Evolutionary conservation across 1,284 basidiomycete genomes (phyloP).

Genomic region (Fistulina hepatica): DNA sequence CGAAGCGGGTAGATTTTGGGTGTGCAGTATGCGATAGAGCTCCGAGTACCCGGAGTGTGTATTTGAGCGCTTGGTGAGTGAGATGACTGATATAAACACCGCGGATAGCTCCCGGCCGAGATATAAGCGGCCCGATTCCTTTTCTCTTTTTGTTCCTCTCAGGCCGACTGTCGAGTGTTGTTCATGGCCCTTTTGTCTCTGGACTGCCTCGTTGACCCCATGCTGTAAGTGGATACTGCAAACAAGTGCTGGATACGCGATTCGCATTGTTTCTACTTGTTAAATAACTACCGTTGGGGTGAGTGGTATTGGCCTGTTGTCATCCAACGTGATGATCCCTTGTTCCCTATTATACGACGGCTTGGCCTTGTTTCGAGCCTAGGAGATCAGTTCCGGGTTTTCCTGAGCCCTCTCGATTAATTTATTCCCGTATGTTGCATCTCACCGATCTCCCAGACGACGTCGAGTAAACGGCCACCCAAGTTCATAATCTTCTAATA

Average conservation of each 20-base stretch:
- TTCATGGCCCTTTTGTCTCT: not conserved
- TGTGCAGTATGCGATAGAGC: too few species aligned
- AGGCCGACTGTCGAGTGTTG: not conserved
- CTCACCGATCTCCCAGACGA: slow-evolving; percentile 6
- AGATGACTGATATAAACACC: not conserved
- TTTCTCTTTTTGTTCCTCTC: not conserved
- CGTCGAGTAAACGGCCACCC: slow-evolving; percentile 2
- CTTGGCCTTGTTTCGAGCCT: too few species aligned
- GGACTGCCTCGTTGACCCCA: not conserved
- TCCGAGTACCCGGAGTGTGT: too few species aligned
- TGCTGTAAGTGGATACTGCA: slow-evolving; percentile 8
- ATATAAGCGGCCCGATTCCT: too few species aligned
- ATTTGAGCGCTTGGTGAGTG: not conserved
- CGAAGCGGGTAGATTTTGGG: too few species aligned
- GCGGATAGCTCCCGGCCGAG: not conserved
- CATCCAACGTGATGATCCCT: too few species aligned
- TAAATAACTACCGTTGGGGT: slow-evolving; percentile 21
- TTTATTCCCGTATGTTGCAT: slow-evolving; percentile 5
- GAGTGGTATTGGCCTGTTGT: too few species aligned
- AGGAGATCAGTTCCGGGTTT: slow-evolving; percentile 36
- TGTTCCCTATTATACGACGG: slow-evolving; percentile 49
- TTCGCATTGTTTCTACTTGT: slow-evolving; percentile 9
- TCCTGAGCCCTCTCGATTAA: slow-evolving; percentile 24
- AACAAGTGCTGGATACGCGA: too few species aligned
- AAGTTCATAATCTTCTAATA: too few species aligned